Evolutionary conservation across 2,329 filamentous ascomycete genomes (phyloP).

Genomic region (Volutella citrinella): DNA sequence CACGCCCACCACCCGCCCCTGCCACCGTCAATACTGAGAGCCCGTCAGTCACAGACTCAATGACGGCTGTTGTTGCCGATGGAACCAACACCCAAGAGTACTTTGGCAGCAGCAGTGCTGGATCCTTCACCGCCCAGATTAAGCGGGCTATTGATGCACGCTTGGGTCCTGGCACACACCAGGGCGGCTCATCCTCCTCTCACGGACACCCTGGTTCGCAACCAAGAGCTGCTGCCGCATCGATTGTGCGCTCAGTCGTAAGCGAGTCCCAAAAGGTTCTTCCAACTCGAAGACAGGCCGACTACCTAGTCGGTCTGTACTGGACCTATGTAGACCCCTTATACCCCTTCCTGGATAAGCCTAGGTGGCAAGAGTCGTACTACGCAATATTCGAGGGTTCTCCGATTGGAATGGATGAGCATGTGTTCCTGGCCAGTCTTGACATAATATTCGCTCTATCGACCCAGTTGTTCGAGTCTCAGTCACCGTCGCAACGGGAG

Average conservation of each 20-base stretch:
- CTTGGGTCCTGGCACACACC: slow-evolving; percentile 10
- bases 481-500: slow-evolving; percentile 37
- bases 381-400: slow-evolving; percentile 38
- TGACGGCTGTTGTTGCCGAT: slow-evolving; percentile 43
- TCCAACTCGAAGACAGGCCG: slow-evolving; percentile 42
- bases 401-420: slow-evolving; percentile 34
- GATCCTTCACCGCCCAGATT: slow-evolving; percentile 45
- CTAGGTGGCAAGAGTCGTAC: slow-evolving; percentile 37
- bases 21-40: slow-evolving; percentile 8
- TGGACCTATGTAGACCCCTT: slow-evolving; percentile 45
- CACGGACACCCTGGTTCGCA: no score
- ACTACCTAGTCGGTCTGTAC: slow-evolving; percentile 42
- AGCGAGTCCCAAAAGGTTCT: slow-evolving; percentile 29
- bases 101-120: slow-evolving; percentile 45
- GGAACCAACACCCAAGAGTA: slow-evolving; percentile 39
- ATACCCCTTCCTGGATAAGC: slow-evolving; percentile 42
- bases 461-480: slow-evolving; percentile 40
- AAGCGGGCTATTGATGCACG: slow-evolving; percentile 38
- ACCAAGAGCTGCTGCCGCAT: no score
- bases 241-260: neutral
- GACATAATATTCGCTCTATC: slow-evolving; percentile 46
- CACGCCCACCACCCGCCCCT: slow-evolving; percentile 3
- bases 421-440: slow-evolving; percentile 41
- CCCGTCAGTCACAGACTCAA: slow-evolving; percentile 40
- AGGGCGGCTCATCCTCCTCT: neutral